Evolutionary conservation across 2,329 filamentous ascomycete genomes (phyloP).

Genomic region (Periconia macrospinosa): DNA sequence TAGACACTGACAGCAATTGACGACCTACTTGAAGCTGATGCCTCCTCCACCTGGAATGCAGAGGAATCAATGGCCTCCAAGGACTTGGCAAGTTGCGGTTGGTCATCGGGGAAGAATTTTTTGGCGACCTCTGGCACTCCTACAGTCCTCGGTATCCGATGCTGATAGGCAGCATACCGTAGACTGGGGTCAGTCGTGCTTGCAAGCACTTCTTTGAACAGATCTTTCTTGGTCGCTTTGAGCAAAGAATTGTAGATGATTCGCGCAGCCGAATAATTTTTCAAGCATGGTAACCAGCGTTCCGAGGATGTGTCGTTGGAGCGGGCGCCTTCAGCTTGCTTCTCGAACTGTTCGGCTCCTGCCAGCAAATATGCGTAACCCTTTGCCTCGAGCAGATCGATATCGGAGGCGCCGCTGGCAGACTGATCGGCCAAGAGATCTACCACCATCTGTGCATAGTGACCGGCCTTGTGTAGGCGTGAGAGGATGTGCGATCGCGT

Average conservation of each 20-base stretch:
- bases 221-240: conserved; percentile 68
- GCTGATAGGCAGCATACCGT: conserved; percentile 90
- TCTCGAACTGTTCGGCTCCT: conserved; percentile 82
- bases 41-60: conserved; percentile 50
- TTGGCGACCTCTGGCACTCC: conserved; percentile 78
- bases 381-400: conserved; percentile 79
- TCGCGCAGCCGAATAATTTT: conserved; percentile 73
- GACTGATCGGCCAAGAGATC: conserved; percentile 64
- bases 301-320: conserved; percentile 40
- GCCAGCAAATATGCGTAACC: conserved; percentile 79
- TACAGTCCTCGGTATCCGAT: conserved; percentile 82
- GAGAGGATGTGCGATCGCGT: conserved; percentile 88
- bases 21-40: conserved; percentile 53
- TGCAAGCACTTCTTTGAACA: conserved; percentile 82
- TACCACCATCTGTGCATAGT: conserved; percentile 69
- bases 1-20: background rate
- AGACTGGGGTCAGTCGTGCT: conserved; percentile 91
- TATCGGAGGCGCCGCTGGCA: conserved; percentile 65
- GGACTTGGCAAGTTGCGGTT: conserved; percentile 63
- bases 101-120: conserved; percentile 72
- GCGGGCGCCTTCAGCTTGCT: conserved; percentile 59
- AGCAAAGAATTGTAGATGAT: conserved; percentile 81
- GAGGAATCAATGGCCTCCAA: conserved; percentile 70
- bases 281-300: conserved; percentile 78
- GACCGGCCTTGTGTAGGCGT: conserved; percentile 77